Conservation (phyloP, 2,329 filamentous ascomycete species). For the Botrytis fabae region DNA sequence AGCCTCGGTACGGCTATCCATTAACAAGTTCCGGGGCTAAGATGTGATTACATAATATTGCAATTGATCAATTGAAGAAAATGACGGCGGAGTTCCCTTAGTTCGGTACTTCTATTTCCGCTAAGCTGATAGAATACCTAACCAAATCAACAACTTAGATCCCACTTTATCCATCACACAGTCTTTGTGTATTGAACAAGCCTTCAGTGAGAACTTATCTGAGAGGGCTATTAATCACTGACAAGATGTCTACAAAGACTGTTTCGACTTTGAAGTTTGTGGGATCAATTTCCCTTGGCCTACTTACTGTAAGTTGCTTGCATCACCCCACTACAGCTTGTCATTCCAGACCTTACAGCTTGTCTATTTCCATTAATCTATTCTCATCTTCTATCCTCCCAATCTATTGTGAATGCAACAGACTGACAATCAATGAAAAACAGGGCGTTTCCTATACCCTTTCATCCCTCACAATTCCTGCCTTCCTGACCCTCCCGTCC, state of each 20-base stretch:
- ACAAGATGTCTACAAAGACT: conserved; percentile 62
- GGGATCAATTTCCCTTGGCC: conserved; percentile 83
- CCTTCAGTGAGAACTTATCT: background rate
- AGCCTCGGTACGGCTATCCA: background rate
- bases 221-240: background rate
- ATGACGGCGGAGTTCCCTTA: background rate
- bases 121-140: background rate
- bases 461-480: conserved; percentile 73
- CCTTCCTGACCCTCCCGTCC: conserved; percentile 77
- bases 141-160: background rate
- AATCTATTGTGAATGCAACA: background rate
- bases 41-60: conserved; percentile 4
- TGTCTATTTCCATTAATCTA: background rate
- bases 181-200: conserved; percentile 1
- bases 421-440: background rate
- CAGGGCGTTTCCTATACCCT: conserved; percentile 89
- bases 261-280: conserved; percentile 87
- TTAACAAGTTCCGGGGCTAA: background rate
- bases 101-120: background rate
- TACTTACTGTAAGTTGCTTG: conserved; percentile 71
- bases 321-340: conserved; percentile 26
- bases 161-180: background rate
- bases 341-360: conserved; percentile 1
- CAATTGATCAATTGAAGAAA: background rate
- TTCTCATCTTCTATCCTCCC: background rate